Evolutionary conservation across 1,284 basidiomycete genomes (phyloP), one percentile per base, ranked within the genome.

Genomic region (Naganishia sp.): DNA sequence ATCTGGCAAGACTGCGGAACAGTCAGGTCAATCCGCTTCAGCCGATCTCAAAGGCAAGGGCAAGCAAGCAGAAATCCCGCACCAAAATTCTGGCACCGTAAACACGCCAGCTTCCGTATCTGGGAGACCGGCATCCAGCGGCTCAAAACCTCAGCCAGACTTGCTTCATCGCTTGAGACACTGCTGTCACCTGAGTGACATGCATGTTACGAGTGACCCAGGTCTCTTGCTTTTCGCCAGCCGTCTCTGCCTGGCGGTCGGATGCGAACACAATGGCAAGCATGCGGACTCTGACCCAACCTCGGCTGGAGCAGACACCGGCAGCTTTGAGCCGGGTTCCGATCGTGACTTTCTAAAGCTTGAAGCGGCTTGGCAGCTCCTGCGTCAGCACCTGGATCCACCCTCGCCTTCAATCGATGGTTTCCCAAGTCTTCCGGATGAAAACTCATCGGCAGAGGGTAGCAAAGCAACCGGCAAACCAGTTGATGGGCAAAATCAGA

Each of bases 171-270:
- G 79, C 10, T 69, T 80, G 28, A 76, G 78, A 66, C 69, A 71
- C 52, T 80, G 79, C 69, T 80, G 79, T 67, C 78, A 79, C 69
- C 68, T 80, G 15, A 75, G 75, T 46, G 79, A 80, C 66, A 75
- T 75, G 36, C 78, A 79, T 71, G 78, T 80, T 48, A 75, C 79
- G 59, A 78, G 78, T 69, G 79, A 80, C 60, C 78, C 79, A 0
- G 78, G 79, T 2, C 70, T 79, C 13, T 69, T 80, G 55, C 75
- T 79, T 61, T 80, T 79, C 55, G 79, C 78, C 11, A 78, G 77
- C n/a, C 68, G 77, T 6, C 71, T 80, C 21, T 79, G 78, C 60
- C 75, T 79, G 55, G 75, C 75, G 15, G 77, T 77, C 33, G 74
- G 77, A 1, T 80, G 79, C 56, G 65, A 71, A 6, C 77, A 75